A percentile compares a stretch with the other conserved stretches of the same genome.
phyloP scores from a whole-genome alignment of 352 stramenopile genomes.

The Pythium coloratum region DNA sequence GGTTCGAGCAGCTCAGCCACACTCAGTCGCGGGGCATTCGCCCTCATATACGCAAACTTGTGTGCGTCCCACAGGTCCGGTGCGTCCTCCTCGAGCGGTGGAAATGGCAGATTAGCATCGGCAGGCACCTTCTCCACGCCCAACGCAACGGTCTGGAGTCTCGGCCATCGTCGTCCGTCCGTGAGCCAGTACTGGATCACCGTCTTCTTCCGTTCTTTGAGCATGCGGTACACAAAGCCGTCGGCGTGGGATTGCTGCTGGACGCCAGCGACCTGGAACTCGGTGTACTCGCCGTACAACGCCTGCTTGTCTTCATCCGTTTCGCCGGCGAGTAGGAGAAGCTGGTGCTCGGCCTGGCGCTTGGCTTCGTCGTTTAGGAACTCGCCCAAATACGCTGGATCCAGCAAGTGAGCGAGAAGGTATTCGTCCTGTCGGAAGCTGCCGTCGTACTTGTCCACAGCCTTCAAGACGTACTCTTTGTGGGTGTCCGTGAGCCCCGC shows the following conservation, averaged over 20 bases:
- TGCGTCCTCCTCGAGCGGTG: neutral
- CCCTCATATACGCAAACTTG: neutral
- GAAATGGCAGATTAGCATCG: neutral
- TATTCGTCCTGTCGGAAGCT: slow-evolving; percentile 26
- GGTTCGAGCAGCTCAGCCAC: neutral
- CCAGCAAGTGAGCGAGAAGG: slow-evolving; percentile 39
- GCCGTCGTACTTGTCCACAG: slow-evolving; percentile 30
- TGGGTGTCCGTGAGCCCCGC: slow-evolving; percentile 28
- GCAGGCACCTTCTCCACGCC: slow-evolving; percentile 6
- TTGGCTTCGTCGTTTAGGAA: slow-evolving; percentile 37
- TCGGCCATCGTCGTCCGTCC: slow-evolving; percentile 50
- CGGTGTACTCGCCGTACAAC: slow-evolving; percentile 48
- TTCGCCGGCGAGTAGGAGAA: slow-evolving; percentile 20
- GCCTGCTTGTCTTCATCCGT: slow-evolving; percentile 34
- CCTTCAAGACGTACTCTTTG: slow-evolving; percentile 25
- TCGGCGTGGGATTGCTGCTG: slow-evolving; percentile 37
- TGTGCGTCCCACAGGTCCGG: neutral
- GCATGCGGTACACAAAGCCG: slow-evolving; percentile 38
- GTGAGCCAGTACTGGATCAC: slow-evolving; percentile 54
- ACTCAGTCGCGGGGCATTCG: neutral
- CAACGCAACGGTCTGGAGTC: slow-evolving; percentile 39
- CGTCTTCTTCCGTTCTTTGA: slow-evolving; percentile 54
- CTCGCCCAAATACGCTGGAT: slow-evolving; percentile 44
- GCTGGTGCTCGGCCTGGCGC: slow-evolving; percentile 31
- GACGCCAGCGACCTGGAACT: slow-evolving; percentile 39